These are phyloP conservation scores for Cercospora sp. DNA, from an alignment of 2,329 filamentous ascomycete genomes.

Conservation along the genomic window DNA sequence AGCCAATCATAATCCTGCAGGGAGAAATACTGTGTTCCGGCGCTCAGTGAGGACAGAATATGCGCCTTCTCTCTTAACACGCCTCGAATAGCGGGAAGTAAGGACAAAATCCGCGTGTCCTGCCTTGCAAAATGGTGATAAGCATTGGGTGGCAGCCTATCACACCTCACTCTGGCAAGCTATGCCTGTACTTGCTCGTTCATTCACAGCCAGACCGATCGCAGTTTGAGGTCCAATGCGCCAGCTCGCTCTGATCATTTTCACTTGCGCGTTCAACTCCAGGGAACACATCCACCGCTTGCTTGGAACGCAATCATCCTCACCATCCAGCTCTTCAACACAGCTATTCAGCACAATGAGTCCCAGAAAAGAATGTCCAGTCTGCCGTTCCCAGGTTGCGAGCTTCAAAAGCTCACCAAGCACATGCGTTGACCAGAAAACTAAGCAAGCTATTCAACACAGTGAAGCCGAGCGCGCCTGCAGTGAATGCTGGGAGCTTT, in stretches of 20 bases:
- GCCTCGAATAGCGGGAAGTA: not conserved
- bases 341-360: not conserved
- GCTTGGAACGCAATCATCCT: not conserved
- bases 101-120: not conserved
- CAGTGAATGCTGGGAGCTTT: constrained; percentile 27
- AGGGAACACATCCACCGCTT: too few species aligned
- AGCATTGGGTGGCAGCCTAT: not conserved
- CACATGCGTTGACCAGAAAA: not conserved
- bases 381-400: not conserved
- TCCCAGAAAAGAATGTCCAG: constrained; percentile 11
- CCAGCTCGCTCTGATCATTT: not conserved
- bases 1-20: not conserved
- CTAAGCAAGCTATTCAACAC: not conserved
- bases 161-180: not conserved
- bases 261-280: not conserved
- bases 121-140: not conserved
- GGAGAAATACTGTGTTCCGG: not conserved
- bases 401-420: not conserved
- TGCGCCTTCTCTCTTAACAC: not conserved
- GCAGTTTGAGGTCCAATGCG: not conserved
- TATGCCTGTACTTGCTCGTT: not conserved
- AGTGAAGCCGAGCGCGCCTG: constrained; percentile 17
- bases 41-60: not conserved
- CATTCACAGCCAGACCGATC: not conserved
- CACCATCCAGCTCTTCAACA: not conserved